Base-by-base conservation (phyloP, 805 yeast genomes). In the Yarrowia divulgata region DNA sequence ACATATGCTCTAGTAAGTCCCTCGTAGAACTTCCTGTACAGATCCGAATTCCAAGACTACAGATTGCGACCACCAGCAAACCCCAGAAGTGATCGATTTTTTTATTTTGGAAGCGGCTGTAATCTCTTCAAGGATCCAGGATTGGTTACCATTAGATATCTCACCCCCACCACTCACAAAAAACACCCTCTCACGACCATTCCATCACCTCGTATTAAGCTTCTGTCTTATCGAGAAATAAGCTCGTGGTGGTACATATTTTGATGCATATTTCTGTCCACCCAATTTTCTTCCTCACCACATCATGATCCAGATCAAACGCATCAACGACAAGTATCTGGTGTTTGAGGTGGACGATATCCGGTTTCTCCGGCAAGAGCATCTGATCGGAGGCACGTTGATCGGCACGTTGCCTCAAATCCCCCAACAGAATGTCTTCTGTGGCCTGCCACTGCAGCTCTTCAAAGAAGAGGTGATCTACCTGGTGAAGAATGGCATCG, bases 361-460 rank as follows among this genome's bases (percentile, higher is more conserved):
- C 63, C 83, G 83, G 72, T 69, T 68, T 29, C 81, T 93, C 8
- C 81, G 98, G 29, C 81, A 79, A 57, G 69, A 81, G 1, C 78
- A 84, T 52, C 91, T 91, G 14, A 83, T 95, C 1, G 82, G 87
- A 29, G 99, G 99, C 0, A 86, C 89, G 1, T 80, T 94, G 16
- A 79, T 86, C 0, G 99, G 99, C 0, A 90, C 97, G 0, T 79
- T 95, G 39, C 90, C 97, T 0, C 83, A 87, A 58, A 92, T 93
- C n/a, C 95, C 98, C 1, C 99, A 95, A 77, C 99, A 94, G 75
- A 93, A 92, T 74, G 82, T 88, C n/a, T 90, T 93, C 74, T 80
- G 91, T 49, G 96, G 97, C 0, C 78, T 93, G 1, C 99, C 99
- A 0, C 77, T 95, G 64, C 86, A 87, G 74, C 79, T 94, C 54